Conservation (phyloP, 2,329 filamentous ascomycete genomes). For the Colletotrichum camelliae region DNA sequence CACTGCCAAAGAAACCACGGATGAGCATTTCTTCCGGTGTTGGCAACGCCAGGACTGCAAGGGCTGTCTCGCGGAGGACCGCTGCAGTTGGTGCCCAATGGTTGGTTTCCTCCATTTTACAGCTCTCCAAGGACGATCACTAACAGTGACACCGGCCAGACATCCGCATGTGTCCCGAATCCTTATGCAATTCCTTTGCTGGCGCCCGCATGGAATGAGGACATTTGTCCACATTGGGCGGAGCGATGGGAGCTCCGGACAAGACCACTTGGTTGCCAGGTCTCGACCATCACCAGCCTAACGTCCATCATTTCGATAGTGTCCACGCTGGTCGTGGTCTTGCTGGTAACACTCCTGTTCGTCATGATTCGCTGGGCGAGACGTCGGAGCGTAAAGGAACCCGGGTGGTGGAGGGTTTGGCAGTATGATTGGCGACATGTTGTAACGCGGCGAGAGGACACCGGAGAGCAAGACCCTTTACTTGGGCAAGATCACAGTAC, state of each 20-base stretch:
- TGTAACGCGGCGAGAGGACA: not conserved
- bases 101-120: constrained; percentile 36
- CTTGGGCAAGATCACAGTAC: constrained; percentile 11
- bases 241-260: constrained; percentile 48
- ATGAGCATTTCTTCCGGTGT: constrained; percentile 52
- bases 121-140: not conserved
- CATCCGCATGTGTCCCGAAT: constrained; percentile 61
- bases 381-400: constrained; percentile 10
- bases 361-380: constrained; percentile 15
- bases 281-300: constrained; percentile 46
- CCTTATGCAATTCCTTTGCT: constrained; percentile 48
- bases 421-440: not conserved
- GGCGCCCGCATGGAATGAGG: constrained; percentile 53
- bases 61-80: constrained; percentile 45
- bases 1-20: constrained; percentile 29
- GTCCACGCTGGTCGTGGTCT: constrained; percentile 32
- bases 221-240: constrained; percentile 57
- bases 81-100: constrained; percentile 60
- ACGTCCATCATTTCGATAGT: constrained; percentile 38
- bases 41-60: constrained; percentile 57
- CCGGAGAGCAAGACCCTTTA: constrained; percentile 24
- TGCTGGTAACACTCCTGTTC: constrained; percentile 26
- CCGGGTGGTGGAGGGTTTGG: constrained; percentile 27
- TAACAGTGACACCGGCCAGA: constrained; percentile 36
- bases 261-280: constrained; percentile 42